A percentile compares a stretch with the other conserved stretches of the same genome.
These are phyloP conservation scores for Coemansia sp. DNA, from an alignment of 192 early-diverging fungal species.

Conservation along the genomic window DNA sequence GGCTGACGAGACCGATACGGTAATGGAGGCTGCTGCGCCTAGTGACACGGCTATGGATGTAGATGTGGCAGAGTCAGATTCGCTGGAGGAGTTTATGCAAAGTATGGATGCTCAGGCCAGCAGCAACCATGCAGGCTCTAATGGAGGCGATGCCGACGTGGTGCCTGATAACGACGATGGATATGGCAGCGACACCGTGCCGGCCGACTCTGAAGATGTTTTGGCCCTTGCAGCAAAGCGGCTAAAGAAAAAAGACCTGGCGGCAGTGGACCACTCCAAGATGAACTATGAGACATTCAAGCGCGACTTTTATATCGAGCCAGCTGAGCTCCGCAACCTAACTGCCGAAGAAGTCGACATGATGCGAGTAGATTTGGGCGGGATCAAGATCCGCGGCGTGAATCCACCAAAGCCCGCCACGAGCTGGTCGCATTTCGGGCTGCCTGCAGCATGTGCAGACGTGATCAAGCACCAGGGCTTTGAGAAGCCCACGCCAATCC, in stretches of 20 bases:
- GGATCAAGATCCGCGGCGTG: conserved; percentile 89
- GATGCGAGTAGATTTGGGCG: conserved; percentile 82
- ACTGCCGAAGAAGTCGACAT: conserved; percentile 81
- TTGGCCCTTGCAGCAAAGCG: conserved; percentile 79
- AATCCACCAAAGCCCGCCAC: conserved; percentile 91
- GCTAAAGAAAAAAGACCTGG: conserved; percentile 88
- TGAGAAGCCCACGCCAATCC: conserved; percentile 84
- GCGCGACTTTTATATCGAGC: conserved; percentile 95
- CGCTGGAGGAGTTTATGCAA: conserved; percentile 87
- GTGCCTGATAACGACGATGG: conserved; percentile 48
- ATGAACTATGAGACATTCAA: conserved; percentile 85
- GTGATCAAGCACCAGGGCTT: conserved; percentile 60
- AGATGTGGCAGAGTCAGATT: conserved; percentile 61
- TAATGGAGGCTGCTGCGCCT: background rate
- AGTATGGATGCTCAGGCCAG: conserved; percentile 73
- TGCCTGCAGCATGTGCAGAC: conserved; percentile 70
- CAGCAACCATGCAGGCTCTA: conserved; percentile 22
- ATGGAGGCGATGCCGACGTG: conserved; percentile 7
- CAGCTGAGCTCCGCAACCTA: conserved; percentile 81
- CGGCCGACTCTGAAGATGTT: conserved; percentile 66
- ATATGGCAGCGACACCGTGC: conserved; percentile 47
- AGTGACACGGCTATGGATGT: conserved; percentile 27
- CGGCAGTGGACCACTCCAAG: conserved; percentile 80
- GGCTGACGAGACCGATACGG: background rate
- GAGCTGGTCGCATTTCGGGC: conserved; percentile 94